Percentiles rank a stretch among this genome's conserved stretches.
Conservation (phyloP, 108 stramenopile genomes). For the Skeletonema marinoi region DNA sequence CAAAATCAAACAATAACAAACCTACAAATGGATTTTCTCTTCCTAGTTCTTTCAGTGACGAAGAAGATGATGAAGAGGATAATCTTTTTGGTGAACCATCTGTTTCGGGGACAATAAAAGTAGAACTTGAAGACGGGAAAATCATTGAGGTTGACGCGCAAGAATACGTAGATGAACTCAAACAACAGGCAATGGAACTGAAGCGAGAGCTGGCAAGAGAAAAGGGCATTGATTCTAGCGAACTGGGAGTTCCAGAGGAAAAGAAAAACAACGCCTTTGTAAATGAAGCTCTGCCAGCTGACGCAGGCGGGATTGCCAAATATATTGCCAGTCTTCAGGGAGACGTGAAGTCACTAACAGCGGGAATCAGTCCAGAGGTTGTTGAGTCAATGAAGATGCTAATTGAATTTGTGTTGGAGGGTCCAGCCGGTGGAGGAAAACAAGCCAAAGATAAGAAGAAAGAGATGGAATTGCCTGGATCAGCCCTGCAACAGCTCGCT, state of each 20-base stretch:
- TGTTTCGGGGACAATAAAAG: conserved; percentile 68
- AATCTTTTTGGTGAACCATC: conserved; percentile 26
- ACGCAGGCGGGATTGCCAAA: conserved; percentile 58
- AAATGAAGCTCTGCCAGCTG: conserved; percentile 6
- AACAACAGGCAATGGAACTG: conserved; percentile 72
- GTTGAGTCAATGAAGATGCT: conserved; percentile 89
- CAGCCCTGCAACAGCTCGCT: conserved; percentile 84
- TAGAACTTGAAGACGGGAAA: conserved; percentile 82
- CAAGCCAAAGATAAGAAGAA: conserved; percentile 40
- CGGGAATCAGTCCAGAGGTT: conserved; percentile 81
- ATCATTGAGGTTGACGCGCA: conserved; percentile 83
- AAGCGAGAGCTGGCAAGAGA: conserved; percentile 76
- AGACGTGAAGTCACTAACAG: conserved; percentile 76
- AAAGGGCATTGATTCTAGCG: conserved; percentile 37
- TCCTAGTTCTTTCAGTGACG: conserved; percentile 30
- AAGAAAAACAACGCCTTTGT: conserved; percentile 9
- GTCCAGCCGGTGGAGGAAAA: conserved; percentile 51
- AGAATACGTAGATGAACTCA: conserved; percentile 82
- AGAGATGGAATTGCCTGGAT: conserved; percentile 85
- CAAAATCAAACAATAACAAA: conserved; percentile 9
- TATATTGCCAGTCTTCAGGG: conserved; percentile 85
- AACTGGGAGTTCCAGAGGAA: conserved; percentile 14
- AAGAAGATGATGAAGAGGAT: conserved; percentile 50
- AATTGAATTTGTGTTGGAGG: conserved; percentile 87
- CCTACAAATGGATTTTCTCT: conserved; percentile 19